A percentile compares a stretch with the other conserved stretches of the same genome.
Evolutionary conservation across 139 green algal species (phyloP).

Genomic region (Tetraselmis chui): DNA sequence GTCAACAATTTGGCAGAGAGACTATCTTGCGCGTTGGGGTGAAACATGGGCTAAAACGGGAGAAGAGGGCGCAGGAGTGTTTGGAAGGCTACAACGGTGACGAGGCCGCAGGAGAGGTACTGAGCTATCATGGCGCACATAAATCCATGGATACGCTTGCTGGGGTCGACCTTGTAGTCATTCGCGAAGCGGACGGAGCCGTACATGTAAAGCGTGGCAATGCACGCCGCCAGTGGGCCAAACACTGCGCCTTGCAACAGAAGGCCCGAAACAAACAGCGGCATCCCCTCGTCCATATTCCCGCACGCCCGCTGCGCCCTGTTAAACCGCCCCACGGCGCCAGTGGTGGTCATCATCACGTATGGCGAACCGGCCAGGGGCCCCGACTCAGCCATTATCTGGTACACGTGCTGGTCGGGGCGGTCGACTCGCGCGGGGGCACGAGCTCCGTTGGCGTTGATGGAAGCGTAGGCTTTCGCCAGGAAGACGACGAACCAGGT

Average conservation of each 20-base stretch:
- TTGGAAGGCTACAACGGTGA: background rate
- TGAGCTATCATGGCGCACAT: background rate
- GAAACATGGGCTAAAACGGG: no score
- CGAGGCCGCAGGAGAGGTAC: background rate
- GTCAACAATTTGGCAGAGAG: no score
- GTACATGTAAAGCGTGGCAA: background rate
- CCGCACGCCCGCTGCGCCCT: background rate
- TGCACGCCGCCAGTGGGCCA: background rate
- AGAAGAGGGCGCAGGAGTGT: background rate
- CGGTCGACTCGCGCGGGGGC: background rate
- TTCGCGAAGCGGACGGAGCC: background rate
- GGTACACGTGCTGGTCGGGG: background rate
- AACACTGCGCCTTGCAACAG: background rate
- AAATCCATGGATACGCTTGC: background rate
- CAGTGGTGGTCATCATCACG: background rate
- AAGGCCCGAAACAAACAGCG: background rate
- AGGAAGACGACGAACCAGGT: background rate
- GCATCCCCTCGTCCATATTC: background rate
- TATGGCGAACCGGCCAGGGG: background rate
- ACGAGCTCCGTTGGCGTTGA: background rate
- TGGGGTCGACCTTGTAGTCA: background rate
- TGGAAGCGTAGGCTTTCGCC: background rate
- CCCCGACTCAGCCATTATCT: background rate
- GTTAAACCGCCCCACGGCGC: background rate
- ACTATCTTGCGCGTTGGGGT: no score